phyloP scores from a whole-genome alignment of 2,329 filamentous ascomycete species.

The Alternaria gansuensis region DNA sequence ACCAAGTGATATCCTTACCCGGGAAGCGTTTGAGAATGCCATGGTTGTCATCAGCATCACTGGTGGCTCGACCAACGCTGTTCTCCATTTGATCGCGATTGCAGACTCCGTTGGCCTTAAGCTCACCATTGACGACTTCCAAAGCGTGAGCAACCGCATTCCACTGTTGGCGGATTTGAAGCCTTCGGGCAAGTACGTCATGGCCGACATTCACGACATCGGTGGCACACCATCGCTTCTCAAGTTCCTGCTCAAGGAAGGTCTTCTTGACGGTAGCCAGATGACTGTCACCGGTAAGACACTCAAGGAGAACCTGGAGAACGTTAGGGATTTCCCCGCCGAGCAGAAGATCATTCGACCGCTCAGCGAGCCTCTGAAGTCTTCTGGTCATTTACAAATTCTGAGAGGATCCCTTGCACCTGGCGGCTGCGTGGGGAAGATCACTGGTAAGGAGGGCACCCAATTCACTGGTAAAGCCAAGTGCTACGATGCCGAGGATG shows the following conservation, averaged over 20 bases:
- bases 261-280: conserved; percentile 58
- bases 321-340: conserved; percentile 69
- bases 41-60: conserved; percentile 62
- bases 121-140: conserved; percentile 62
- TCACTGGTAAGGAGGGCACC: conserved; percentile 78
- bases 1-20: conserved; percentile 60
- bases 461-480: conserved; percentile 73
- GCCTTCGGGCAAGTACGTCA: conserved; percentile 63
- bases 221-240: conserved; percentile 61
- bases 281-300: conserved; percentile 63
- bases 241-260: conserved; percentile 61
- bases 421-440: conserved; percentile 76
- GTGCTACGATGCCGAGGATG: conserved; percentile 74
- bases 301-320: conserved; percentile 60
- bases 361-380: conserved; percentile 73
- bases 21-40: conserved; percentile 61
- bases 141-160: conserved; percentile 60
- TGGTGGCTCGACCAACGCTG: conserved; percentile 62
- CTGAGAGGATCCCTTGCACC: conserved; percentile 74
- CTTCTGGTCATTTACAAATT: conserved; percentile 77
- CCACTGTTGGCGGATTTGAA: conserved; percentile 62
- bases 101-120: conserved; percentile 61
- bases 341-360: conserved; percentile 76
- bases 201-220: conserved; percentile 67
- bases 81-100: conserved; percentile 62